phyloP scores from a whole-genome alignment of 441 rosid species.

The Croton laevigatus region DNA sequence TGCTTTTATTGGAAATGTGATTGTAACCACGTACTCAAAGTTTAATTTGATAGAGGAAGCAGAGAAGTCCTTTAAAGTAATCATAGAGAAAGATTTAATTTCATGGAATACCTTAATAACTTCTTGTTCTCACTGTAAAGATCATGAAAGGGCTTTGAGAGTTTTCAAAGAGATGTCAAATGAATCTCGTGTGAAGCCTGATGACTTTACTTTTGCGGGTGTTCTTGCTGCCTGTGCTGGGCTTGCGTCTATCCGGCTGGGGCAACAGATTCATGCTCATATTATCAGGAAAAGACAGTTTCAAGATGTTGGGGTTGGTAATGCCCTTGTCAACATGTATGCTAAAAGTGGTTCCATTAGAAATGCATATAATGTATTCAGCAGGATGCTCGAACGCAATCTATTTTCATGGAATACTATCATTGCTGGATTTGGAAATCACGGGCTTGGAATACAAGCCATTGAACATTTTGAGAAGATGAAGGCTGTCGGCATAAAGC shows the following conservation, averaged over 20 bases:
- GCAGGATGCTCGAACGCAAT: conserved; percentile 38
- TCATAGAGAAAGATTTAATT: conserved; percentile 46
- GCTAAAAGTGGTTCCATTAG: conserved; percentile 63
- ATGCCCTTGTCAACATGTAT: conserved; percentile 67
- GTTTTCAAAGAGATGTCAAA: conserved; percentile 39
- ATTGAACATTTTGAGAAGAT: conserved; percentile 45
- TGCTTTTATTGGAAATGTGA: conserved; percentile 48
- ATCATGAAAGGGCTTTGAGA: conserved; percentile 44
- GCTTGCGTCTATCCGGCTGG: conserved; percentile 43
- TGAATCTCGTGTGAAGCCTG: conserved; percentile 27
- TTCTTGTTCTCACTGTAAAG: conserved; percentile 38
- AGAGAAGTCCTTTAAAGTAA: conserved; percentile 41
- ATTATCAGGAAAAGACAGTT: conserved; percentile 36
- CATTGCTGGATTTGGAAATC: conserved; percentile 53
- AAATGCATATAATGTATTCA: conserved; percentile 38
- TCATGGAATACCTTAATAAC: conserved; percentile 57
- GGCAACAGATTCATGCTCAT: conserved; percentile 55
- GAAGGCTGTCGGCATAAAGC: conserved; percentile 38
- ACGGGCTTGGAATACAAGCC: conserved; percentile 51
- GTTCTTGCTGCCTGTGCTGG: conserved; percentile 52
- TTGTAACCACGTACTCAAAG: conserved; percentile 51
- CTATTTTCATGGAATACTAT: conserved; percentile 71
- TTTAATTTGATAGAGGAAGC: conserved; percentile 35
- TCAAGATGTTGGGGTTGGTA: conserved; percentile 47
- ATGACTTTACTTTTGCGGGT: conserved; percentile 51